Evolutionary conservation across 2,329 filamentous ascomycete species (phyloP).

Genomic region (Aspergillus ruber): DNA sequence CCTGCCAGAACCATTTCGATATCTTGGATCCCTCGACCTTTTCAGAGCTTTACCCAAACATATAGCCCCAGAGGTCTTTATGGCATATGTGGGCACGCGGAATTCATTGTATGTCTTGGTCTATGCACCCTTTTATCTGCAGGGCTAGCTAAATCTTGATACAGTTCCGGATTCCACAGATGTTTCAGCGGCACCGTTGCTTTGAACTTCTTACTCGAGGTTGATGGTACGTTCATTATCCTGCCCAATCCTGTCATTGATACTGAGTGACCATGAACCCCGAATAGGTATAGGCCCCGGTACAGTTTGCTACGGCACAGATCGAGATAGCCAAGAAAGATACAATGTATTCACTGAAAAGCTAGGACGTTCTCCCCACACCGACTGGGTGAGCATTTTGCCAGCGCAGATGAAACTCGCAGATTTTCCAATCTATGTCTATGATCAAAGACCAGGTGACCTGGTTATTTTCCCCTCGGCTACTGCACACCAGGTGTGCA

Average conservation of each 20-base stretch:
- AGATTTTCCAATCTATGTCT: slow-evolving; percentile 31
- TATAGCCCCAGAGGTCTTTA: slow-evolving; percentile 30
- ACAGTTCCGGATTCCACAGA: slow-evolving; percentile 30
- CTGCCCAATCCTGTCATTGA: not conserved
- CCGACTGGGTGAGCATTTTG: slow-evolving; percentile 29
- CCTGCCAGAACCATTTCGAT: slow-evolving; percentile 26
- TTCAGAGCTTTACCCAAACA: slow-evolving; percentile 30
- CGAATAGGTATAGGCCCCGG: slow-evolving; percentile 14
- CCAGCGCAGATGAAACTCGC: slow-evolving; percentile 24
- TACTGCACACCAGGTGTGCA: slow-evolving; percentile 33
- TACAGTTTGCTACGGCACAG: slow-evolving; percentile 29
- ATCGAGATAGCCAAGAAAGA: slow-evolving; percentile 25
- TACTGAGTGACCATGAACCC: not conserved
- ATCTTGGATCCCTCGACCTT: slow-evolving; percentile 27
- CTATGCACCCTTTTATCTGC: not conserved
- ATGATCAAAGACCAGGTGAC: slow-evolving; percentile 27
- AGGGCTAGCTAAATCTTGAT: not conserved
- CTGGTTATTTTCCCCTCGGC: slow-evolving; percentile 31
- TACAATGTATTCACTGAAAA: slow-evolving; percentile 29
- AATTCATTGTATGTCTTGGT: slow-evolving; percentile 20
- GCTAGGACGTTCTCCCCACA: slow-evolving; percentile 27
- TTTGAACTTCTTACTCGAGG: slow-evolving; percentile 28
- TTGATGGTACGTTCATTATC: slow-evolving; percentile 16
- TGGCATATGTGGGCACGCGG: slow-evolving; percentile 32
- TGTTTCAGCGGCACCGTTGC: slow-evolving; percentile 33